phyloP scores from a whole-genome alignment of 225 moss, liverwort and hornwort genomes.

The Asterella californica region DNA sequence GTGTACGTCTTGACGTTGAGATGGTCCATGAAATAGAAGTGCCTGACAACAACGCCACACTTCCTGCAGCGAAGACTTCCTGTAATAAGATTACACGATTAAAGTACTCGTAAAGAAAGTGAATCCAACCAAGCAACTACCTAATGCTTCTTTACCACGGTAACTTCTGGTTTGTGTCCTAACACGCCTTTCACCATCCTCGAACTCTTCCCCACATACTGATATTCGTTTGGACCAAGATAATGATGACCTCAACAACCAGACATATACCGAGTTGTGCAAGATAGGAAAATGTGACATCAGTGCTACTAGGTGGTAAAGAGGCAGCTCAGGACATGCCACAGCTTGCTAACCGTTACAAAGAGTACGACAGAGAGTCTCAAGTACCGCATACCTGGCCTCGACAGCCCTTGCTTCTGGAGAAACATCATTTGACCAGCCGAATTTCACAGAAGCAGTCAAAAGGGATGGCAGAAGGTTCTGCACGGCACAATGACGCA shows the following conservation, averaged over 20 bases:
- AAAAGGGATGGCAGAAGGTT: constrained; percentile 66
- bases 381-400: constrained; percentile 27
- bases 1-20: constrained; percentile 60
- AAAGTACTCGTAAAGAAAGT: not conserved
- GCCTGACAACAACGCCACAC: constrained; percentile 74
- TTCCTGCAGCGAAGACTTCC: constrained; percentile 56
- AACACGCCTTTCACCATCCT: not conserved
- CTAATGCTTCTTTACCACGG: not conserved
- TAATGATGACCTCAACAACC: not conserved
- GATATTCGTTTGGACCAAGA: not conserved
- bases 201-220: not conserved
- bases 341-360: too few relatives aligned
- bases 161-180: not conserved
- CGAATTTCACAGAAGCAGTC: constrained; percentile 47
- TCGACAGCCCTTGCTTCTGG: constrained; percentile 38
- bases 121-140: not conserved
- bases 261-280: not conserved
- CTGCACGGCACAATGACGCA: constrained; percentile 62
- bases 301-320: not conserved
- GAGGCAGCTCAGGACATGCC: not conserved
- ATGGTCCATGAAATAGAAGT: constrained; percentile 49
- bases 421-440: constrained; percentile 41
- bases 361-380: not conserved
- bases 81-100: constrained; percentile 41
- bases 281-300: not conserved